These are phyloP conservation scores for Fusarium agapanthi DNA, from an alignment of 2,329 filamentous ascomycete genomes.

Conservation along the genomic window DNA sequence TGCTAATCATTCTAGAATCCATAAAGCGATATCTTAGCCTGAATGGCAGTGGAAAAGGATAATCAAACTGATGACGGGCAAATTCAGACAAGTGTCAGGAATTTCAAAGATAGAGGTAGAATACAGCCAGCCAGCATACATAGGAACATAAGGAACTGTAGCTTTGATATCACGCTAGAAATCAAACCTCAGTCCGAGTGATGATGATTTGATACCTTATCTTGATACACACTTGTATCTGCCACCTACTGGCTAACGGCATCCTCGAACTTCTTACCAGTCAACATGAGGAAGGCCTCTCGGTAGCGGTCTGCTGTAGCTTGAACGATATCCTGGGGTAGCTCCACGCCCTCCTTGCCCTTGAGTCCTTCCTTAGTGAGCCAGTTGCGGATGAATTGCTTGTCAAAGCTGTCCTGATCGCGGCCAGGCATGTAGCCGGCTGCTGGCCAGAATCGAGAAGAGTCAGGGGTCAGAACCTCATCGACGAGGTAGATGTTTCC, in stretches of 20 bases:
- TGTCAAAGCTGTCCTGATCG: conserved; percentile 86
- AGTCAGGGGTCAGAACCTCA: conserved; percentile 56
- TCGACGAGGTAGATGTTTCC: conserved; percentile 43
- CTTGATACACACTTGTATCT: not conserved
- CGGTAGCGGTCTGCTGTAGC: conserved; percentile 76
- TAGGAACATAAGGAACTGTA: not conserved
- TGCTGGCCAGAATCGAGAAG: conserved; percentile 85
- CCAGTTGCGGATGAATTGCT: conserved; percentile 86
- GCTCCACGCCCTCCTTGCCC: conserved; percentile 50
- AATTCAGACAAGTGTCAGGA: not conserved
- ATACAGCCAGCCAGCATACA: not conserved
- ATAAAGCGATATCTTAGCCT: conserved; percentile 13
- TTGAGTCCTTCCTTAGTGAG: conserved; percentile 71
- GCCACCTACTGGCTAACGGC: conserved; percentile 18
- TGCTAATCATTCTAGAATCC: conserved; percentile 27
- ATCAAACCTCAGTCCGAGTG: conserved; percentile 25
- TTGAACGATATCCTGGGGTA: conserved; percentile 76
- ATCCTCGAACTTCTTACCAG: conserved; percentile 59
- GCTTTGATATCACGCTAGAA: conserved; percentile 8
- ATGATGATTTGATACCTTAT: not conserved
- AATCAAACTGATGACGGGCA: not conserved
- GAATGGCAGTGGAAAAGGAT: not conserved
- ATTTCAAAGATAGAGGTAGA: conserved; percentile 13
- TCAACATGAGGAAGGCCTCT: conserved; percentile 77
- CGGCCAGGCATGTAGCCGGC: conserved; percentile 67